Conservation (phyloP, 306 rosid genomes). For the Dryas drummondii region DNA sequence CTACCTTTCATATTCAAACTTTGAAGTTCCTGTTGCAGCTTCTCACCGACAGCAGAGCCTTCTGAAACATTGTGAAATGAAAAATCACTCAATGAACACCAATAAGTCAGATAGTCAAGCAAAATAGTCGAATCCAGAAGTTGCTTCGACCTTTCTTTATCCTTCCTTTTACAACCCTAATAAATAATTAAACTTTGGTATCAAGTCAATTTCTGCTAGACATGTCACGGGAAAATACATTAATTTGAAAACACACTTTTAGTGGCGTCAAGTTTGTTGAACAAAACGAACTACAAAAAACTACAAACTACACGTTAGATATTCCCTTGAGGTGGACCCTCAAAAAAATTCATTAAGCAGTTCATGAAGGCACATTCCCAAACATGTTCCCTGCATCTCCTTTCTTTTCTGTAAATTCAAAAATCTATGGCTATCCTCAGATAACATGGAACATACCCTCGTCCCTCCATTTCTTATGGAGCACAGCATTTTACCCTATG, state of each 20-base stretch:
- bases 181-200: background rate
- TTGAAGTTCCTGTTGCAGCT: constrained; percentile 78
- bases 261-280: background rate
- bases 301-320: too few species aligned
- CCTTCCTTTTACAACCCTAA: background rate
- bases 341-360: background rate
- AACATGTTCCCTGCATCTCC: background rate
- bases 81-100: constrained; percentile 8
- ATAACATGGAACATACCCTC: background rate
- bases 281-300: background rate
- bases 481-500: background rate
- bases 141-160: background rate
- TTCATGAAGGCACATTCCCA: background rate
- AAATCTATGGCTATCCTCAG: background rate
- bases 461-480: background rate
- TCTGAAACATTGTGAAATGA: constrained; percentile 36
- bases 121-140: background rate
- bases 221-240: background rate
- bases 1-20: constrained; percentile 78
- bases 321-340: background rate
- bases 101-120: background rate
- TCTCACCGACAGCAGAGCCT: constrained; percentile 57
- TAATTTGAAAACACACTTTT: background rate
- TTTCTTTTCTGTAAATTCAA: background rate
- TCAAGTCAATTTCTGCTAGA: background rate